Evolutionary conservation across 257 asterid species (phyloP).

Genomic region (Solanum etuberosum): DNA sequence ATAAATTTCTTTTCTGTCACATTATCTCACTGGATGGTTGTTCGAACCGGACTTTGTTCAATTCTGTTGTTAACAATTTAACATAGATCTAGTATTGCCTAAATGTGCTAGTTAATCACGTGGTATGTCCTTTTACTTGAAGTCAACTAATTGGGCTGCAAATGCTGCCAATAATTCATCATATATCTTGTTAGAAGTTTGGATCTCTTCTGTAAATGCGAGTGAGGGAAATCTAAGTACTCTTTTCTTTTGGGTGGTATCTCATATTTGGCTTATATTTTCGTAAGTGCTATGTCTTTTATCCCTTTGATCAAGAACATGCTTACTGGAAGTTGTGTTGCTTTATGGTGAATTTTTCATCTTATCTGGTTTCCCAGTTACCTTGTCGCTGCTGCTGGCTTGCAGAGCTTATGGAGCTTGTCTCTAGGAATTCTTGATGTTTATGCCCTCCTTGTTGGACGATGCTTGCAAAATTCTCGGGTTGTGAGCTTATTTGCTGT

Average conservation of each 20-base stretch:
- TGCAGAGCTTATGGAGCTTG: conserved; percentile 97
- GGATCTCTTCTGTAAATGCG: neutral
- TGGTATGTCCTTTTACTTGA: neutral
- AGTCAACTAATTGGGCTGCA: neutral
- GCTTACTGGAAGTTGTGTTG: neutral
- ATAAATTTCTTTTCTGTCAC: neutral
- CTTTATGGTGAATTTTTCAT: neutral
- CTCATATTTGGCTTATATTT: neutral
- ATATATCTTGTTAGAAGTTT: neutral
- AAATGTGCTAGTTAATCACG: neutral
- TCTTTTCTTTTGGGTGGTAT: neutral
- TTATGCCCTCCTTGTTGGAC: conserved; percentile 89
- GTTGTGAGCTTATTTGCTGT: conserved; percentile 71
- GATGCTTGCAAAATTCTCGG: conserved; percentile 67
- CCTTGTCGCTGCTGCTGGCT: conserved; percentile 94
- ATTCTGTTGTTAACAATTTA: neutral
- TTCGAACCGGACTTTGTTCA: neutral
- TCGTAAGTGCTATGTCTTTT: neutral
- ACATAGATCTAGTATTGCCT: neutral
- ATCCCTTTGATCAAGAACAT: neutral
- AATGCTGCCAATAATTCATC: neutral
- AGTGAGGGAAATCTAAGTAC: neutral
- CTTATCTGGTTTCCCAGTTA: conserved; percentile 36
- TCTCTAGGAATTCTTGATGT: conserved; percentile 60
- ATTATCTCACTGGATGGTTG: neutral